phyloP scores from a whole-genome alignment of 768 basidiomycete species.

The Tulasnella sp. region DNA sequence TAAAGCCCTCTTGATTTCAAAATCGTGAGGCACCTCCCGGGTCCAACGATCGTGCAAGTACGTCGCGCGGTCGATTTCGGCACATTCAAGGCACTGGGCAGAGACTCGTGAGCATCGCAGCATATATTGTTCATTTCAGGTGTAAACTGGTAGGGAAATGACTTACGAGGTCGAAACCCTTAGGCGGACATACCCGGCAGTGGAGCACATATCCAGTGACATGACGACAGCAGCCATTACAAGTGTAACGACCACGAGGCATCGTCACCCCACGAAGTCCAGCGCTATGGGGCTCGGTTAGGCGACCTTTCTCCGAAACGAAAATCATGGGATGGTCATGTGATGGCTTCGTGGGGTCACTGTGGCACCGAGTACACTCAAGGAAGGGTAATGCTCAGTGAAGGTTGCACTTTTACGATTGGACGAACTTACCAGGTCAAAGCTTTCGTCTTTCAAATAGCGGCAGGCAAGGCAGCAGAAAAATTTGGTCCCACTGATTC shows the following conservation, averaged over 20 bases:
- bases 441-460: not conserved
- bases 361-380: not conserved
- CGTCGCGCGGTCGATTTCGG: not conserved
- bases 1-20: too few relatives aligned
- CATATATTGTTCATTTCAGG: not conserved
- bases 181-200: not conserved
- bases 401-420: not conserved
- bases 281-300: not conserved
- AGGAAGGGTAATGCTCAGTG: not conserved
- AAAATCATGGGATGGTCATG: not conserved
- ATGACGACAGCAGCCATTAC: not conserved
- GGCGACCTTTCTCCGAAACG: not conserved
- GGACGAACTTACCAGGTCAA: not conserved
- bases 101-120: not conserved
- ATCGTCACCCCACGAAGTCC: not conserved
- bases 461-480: not conserved
- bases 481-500: not conserved
- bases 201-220: not conserved
- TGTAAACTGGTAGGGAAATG: not conserved
- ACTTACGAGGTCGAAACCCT: not conserved
- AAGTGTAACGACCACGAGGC: not conserved
- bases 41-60: not conserved
- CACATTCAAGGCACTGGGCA: not conserved
- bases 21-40: not conserved
- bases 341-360: not conserved